These are phyloP conservation scores for Eruca vesicaria DNA, from an alignment of 441 rosid species.

Conservation along the genomic window DNA sequence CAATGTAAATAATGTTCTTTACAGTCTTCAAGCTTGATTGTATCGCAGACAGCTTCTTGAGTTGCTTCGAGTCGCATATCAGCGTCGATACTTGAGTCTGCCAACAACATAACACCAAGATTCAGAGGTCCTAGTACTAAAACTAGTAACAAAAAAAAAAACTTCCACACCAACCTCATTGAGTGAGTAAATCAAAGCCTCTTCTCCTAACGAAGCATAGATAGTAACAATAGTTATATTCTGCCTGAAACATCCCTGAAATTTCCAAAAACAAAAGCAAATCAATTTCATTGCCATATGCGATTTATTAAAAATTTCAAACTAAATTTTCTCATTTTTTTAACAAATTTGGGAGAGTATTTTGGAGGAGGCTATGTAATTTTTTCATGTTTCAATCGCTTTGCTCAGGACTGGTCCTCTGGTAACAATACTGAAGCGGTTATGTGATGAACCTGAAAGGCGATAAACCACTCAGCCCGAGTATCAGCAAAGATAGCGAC, in stretches of 20 bases:
- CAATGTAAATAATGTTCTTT: slow-evolving; percentile 72
- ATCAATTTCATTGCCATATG: no score
- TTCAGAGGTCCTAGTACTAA: slow-evolving; percentile 19
- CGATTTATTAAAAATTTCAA: no score
- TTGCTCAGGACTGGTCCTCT: no score
- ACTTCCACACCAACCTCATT: slow-evolving; percentile 60
- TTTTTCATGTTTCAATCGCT: no score
- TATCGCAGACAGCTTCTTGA: slow-evolving; percentile 64
- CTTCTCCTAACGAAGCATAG: slow-evolving; percentile 93
- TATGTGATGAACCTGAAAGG: no score
- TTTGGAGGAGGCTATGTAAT: no score
- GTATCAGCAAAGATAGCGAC: slow-evolving; percentile 89
- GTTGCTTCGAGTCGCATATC: slow-evolving; percentile 76
- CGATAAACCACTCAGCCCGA: slow-evolving; percentile 82
- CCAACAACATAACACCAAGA: slow-evolving; percentile 21
- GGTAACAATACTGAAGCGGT: no score
- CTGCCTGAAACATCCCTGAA: slow-evolving; percentile 93
- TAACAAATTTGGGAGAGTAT: no score
- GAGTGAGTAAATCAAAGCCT: slow-evolving; percentile 79
- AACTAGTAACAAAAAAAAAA: background rate
- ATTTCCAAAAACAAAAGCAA: slow-evolving; percentile 7
- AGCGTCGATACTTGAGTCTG: slow-evolving; percentile 87
- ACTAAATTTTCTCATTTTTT: no score
- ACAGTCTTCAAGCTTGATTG: slow-evolving; percentile 54
- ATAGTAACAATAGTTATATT: slow-evolving; percentile 75